phyloP scores from a whole-genome alignment of 164 flowering plant genomes.

The Magnolia kwangsiensis region DNA sequence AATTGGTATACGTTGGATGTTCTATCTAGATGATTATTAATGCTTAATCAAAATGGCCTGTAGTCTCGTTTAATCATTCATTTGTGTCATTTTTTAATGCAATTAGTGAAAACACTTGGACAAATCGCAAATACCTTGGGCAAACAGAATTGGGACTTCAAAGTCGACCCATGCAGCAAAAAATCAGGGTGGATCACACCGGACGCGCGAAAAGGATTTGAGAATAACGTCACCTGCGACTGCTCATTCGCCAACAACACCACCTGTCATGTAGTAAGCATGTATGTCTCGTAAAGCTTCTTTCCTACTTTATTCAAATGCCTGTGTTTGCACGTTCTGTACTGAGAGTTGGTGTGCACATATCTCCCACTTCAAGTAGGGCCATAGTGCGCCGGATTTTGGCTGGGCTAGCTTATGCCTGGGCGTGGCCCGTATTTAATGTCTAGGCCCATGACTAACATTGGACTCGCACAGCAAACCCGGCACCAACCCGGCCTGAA shows the following conservation, averaged over 20 bases:
- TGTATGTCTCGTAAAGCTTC: slow-evolving; percentile 30
- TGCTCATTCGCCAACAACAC: slow-evolving; percentile 39
- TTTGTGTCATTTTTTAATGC: not conserved
- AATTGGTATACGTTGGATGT: too few species aligned
- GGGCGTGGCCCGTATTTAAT: not conserved
- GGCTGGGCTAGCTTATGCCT: too few species aligned
- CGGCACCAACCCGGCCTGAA: too few species aligned
- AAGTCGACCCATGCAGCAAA: slow-evolving; percentile 52
- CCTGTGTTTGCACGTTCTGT: not conserved
- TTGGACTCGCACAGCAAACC: too few species aligned
- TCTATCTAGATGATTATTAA: too few species aligned
- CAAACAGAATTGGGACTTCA: slow-evolving; percentile 49
- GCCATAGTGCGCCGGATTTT: too few species aligned
- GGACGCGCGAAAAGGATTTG: too few species aligned
- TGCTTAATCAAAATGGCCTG: too few species aligned
- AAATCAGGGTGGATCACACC: slow-evolving; percentile 26
- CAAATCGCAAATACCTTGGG: slow-evolving; percentile 40
- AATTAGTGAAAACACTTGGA: slow-evolving; percentile 32
- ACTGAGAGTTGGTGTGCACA: not conserved
- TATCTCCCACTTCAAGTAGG: not conserved
- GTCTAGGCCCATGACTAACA: too few species aligned
- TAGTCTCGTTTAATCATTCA: too few species aligned
- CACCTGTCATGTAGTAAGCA: slow-evolving; percentile 48
- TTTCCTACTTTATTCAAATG: not conserved
- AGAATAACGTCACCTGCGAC: slow-evolving; percentile 37